Evolutionary conservation across 2,329 filamentous ascomycete species (phyloP), one percentile per base, ranked within the genome.

Genomic region (Colletotrichum sp.): DNA sequence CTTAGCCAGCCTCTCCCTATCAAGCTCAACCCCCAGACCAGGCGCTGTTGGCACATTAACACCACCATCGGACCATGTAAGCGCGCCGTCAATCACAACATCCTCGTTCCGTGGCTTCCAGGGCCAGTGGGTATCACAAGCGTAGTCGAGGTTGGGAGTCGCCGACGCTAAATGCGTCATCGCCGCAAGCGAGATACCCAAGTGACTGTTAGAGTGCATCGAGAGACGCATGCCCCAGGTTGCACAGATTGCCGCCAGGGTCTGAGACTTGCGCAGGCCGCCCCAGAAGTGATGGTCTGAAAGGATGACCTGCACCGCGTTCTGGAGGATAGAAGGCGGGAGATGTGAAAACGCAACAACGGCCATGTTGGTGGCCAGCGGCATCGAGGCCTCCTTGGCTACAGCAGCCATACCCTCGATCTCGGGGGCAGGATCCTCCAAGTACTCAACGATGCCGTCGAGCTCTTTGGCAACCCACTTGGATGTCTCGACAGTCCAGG

Each of bases 221-320:
- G 84, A 85, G 1, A 86, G 81, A 0, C 84, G 78, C 77, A 86
- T 83, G 3, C 81, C 82, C 85, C 84, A 86, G 6, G 81, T 86
- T 7, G 80, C 79, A 63, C 84, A 85, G 34, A 85, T 86, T 14
- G 81, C 79, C 0, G 84, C 85, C 28, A 86, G 77, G 0, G 78
- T 81, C 72, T 86, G 85, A 0, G 85, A 86, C 65, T 81, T 84
- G 32, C 85, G 85, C 13, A 86, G 79, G 0, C 85, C 85, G 3
- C 85, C 85, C 85, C 85, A 86, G 78, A 86, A 86, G 65, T 86
- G 85, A 61, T 86, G 85, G 34, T 86, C 85, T 0, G 85, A 85
- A 0, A 86, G 73, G 3, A 86, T 78, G 0, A 86, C 85, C 52
- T 86, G 85, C 0, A 86, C 85, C 0, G 85, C 85, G 8, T 85